These are phyloP conservation scores for Coprinopsis sp. DNA, from an alignment of 768 basidiomycete species.

Conservation along the genomic window DNA sequence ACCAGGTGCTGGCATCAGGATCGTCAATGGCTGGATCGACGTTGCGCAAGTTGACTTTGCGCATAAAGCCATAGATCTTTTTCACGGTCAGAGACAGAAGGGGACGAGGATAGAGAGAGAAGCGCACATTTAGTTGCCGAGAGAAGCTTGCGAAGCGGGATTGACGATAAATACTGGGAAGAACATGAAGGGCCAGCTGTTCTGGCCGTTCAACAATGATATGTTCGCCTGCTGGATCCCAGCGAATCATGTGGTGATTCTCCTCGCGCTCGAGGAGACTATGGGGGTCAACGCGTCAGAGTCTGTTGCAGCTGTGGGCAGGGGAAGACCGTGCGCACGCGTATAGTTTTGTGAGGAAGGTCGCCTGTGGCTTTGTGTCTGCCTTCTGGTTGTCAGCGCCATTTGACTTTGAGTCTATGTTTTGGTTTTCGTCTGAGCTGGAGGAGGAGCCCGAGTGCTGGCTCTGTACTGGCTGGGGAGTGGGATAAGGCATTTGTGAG, in stretches of 20 bases:
- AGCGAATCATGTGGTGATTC: constrained; percentile 96
- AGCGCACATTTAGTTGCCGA: constrained; percentile 86
- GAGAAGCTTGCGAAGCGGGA: constrained; percentile 97
- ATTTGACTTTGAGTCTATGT: constrained; percentile 26
- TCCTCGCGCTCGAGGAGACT: constrained; percentile 88
- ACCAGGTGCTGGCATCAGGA: constrained; percentile 96
- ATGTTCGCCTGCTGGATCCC: constrained; percentile 90
- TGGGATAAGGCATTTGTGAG: constrained; percentile 31
- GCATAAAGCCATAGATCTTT: constrained; percentile 98
- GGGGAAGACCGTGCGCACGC: constrained; percentile 54
- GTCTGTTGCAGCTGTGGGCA: constrained; percentile 1
- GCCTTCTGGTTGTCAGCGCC: constrained; percentile 48
- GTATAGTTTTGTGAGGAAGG: constrained; percentile 97
- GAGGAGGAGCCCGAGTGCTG: constrained; percentile 36
- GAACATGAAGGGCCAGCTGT: constrained; percentile 89
- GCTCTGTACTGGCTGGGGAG: constrained; percentile 31
- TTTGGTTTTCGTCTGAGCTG: constrained; percentile 37
- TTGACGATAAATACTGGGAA: constrained; percentile 93
- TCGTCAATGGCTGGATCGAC: constrained; percentile 94
- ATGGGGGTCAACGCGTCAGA: constrained; percentile 17
- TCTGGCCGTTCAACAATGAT: constrained; percentile 95
- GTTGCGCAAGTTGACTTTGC: constrained; percentile 93
- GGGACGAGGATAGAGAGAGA: constrained; percentile 29
- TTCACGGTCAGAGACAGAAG: constrained; percentile 13
- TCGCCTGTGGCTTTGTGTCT: constrained; percentile 82